Base-by-base conservation (phyloP, 805 yeast genomes). In the Candida tibetensis region DNA sequence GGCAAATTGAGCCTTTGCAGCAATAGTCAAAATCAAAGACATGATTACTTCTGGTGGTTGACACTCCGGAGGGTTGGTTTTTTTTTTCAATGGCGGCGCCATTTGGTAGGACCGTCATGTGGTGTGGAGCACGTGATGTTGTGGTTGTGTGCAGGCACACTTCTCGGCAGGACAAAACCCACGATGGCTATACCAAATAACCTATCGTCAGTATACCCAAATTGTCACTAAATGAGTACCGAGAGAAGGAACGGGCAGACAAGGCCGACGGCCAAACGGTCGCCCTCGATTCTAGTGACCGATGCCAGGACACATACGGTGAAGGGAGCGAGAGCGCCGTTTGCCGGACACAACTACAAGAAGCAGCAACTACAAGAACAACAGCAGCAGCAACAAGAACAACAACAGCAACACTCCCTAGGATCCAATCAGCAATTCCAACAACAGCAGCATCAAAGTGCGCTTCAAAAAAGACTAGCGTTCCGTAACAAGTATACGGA, bases 231-330 rank as follows among this genome's bases (percentile, higher is more conserved):
- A n/a, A n/a, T 14, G 16, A 28, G 30, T n/a, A 14, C 30, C 7
- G 16, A 14, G n/a, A 28, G 30, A 14, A 8, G 16, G 30, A n/a
- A 12, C 30, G 32, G 27, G 26, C 7, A 14, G 34, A 5, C 27
- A 17, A 34, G 72, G 40, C 82, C 85, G 3, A 81, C 85, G 4
- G 87, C 95, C 10, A 86, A 85, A 51, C 66, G 97, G 51, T 86
- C 96, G 21, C 97, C 98, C 8, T 86, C 96, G 1, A 90, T 90
- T 53, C 71, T 90, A 40, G 98, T 90, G 27, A 91, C 98, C 0
- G 98, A 90, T 63, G 79, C 86, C 2, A 71, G 98, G 43, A 73
- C 79, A 37, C 66, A 66, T 41, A 69, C 62, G 38, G 60, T 67
- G 16, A 70, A 71, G 45, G 72, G 75, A 17, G 65, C 72, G n/a